Conservation (phyloP, 202 grass and related monocot genomes). For the Zizania palustris region DNA sequence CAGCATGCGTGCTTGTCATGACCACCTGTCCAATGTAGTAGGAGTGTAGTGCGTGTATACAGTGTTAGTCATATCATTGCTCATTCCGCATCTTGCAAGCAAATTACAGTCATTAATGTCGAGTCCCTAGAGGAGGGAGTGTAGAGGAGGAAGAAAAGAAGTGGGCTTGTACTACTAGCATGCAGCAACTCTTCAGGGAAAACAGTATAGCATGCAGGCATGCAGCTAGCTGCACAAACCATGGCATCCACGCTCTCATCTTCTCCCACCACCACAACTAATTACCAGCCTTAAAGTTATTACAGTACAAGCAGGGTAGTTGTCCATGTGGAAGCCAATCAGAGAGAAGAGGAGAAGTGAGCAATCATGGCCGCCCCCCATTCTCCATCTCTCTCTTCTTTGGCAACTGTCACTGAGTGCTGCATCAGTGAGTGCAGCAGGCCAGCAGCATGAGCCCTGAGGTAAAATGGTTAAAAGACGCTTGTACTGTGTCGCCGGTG, state of each 20-base stretch:
- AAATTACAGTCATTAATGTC: conserved; percentile 27
- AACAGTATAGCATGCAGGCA: no score
- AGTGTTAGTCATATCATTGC: not conserved
- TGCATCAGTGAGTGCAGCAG: conserved; percentile 21
- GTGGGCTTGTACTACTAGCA: no score
- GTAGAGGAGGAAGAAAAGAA: not conserved
- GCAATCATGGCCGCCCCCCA: conserved; percentile 44
- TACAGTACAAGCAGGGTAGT: conserved; percentile 42
- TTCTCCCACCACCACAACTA: not conserved
- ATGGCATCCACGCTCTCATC: not conserved
- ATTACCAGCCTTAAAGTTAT: conserved; percentile 50
- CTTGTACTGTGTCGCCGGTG: conserved; percentile 30
- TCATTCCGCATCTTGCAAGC: conserved; percentile 32
- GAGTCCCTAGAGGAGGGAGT: not conserved
- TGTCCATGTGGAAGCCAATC: conserved; percentile 54
- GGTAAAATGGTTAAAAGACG: conserved; percentile 52
- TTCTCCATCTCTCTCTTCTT: conserved; percentile 1
- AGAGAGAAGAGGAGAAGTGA: conserved; percentile 30
- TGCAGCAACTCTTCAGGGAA: no score
- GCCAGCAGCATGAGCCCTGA: conserved; percentile 12
- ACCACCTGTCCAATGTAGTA: not conserved
- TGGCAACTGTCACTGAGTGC: conserved; percentile 33
- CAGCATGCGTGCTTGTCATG: not conserved
- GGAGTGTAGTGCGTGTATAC: not conserved
- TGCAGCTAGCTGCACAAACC: not conserved